phyloP scores from a whole-genome alignment of 2,329 filamentous ascomycete species.

The Fusarium ambrosium region DNA sequence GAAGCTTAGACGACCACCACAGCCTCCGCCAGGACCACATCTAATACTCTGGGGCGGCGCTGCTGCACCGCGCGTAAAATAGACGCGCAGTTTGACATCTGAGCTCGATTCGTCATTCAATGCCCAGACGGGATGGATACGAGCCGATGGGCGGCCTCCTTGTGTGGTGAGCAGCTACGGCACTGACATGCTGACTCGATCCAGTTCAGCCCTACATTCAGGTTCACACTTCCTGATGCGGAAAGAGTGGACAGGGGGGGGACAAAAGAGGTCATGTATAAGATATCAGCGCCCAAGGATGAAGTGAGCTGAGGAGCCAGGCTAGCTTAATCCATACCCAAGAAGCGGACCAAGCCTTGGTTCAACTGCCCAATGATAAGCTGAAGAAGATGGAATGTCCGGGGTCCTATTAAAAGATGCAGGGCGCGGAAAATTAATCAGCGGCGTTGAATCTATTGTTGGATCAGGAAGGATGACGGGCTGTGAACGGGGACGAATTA shows the following conservation, averaged over 20 bases:
- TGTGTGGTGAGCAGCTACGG: not conserved
- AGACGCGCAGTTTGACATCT: not conserved
- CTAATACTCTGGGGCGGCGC: conserved; percentile 4
- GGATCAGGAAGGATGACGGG: conserved; percentile 3
- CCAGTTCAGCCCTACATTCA: conserved; percentile 6
- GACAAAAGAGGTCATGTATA: not conserved
- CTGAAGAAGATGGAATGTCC: not conserved
- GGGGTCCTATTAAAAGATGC: conserved; percentile 5
- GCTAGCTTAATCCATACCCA: not conserved
- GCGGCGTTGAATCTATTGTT: conserved; percentile 4
- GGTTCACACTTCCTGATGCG: not conserved
- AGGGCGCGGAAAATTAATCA: conserved; percentile 5
- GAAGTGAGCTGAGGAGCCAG: not conserved
- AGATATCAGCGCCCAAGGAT: not conserved
- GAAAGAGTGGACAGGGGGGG: not conserved
- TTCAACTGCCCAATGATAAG: not conserved
- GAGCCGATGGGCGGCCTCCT: conserved; percentile 2
- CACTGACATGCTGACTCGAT: not conserved
- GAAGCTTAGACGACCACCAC: conserved; percentile 2
- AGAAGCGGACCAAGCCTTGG: not conserved
- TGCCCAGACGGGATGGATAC: not conserved
- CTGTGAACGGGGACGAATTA: not conserved
- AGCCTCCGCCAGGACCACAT: conserved; percentile 7
- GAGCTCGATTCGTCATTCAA: not conserved
- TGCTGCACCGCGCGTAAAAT: conserved; percentile 5